phyloP scores from a whole-genome alignment of 78 protist species.

The Planoprotostelium fungivorum region DNA sequence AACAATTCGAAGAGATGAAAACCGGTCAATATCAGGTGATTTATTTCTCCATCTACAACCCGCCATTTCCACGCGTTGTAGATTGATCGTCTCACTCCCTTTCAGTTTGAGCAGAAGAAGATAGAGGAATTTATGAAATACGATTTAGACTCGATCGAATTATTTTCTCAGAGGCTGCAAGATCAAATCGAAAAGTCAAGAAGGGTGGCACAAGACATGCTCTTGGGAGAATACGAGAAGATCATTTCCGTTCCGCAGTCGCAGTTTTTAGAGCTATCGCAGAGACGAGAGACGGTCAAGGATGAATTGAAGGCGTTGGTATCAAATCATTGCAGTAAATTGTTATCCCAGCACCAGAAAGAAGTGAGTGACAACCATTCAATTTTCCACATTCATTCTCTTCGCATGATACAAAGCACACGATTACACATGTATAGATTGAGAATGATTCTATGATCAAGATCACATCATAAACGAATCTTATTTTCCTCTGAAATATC shows the following conservation, averaged over 20 bases:
- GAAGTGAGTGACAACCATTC: background rate
- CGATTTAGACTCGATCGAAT: background rate
- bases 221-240: background rate
- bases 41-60: background rate
- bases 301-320: background rate
- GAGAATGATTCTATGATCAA: no score
- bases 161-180: background rate
- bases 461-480: no score
- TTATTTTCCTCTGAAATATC: no score
- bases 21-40: background rate
- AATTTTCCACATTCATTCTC: no score
- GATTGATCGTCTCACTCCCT: no score
- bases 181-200: background rate
- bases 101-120: background rate
- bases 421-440: no score
- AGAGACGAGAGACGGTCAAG: background rate
- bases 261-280: background rate
- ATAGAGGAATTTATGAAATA: background rate
- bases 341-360: background rate
- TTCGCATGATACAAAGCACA: no score
- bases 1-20: background rate
- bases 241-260: background rate
- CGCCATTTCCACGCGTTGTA: background rate
- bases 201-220: background rate
- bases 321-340: background rate